phyloP scores from a whole-genome alignment of 805 yeast species.

The Pichia sporocuriosa region DNA sequence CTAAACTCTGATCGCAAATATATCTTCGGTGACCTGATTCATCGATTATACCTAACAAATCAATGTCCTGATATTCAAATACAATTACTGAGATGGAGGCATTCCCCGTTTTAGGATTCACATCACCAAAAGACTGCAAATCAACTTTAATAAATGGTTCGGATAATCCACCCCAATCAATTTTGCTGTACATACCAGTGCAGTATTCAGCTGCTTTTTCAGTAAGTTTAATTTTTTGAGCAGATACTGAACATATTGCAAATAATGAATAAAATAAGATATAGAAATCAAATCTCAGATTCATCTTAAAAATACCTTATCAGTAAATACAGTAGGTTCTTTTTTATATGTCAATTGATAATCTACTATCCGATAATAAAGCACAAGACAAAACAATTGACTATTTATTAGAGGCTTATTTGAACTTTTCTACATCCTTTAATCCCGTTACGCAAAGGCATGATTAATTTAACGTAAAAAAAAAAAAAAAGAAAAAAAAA shows the following conservation, averaged over 20 bases:
- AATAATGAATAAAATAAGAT: not conserved
- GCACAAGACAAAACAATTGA: no score
- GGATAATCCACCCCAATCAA: slow-evolving; percentile 78
- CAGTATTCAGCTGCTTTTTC: slow-evolving; percentile 59
- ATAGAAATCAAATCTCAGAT: not conserved
- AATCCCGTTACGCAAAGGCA: no score
- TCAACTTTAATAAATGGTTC: slow-evolving; percentile 56
- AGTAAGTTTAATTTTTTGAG: slow-evolving; percentile 44
- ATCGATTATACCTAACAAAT: slow-evolving; percentile 50
- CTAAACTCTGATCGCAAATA: slow-evolving; percentile 68
- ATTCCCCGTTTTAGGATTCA: slow-evolving; percentile 34
- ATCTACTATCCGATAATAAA: no score
- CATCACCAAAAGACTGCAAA: slow-evolving; percentile 25
- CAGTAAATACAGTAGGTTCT: no score
- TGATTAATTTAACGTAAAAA: no score
- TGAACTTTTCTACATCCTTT: no score
- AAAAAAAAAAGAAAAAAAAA: no score
- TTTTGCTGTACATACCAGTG: slow-evolving; percentile 81
- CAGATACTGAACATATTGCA: slow-evolving; percentile 18
- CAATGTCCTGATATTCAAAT: slow-evolving; percentile 78
- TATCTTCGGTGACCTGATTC: slow-evolving; percentile 43
- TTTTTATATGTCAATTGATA: no score
- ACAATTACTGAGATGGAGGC: slow-evolving; percentile 58
- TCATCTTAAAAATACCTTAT: slow-evolving; percentile 1
- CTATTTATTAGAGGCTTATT: no score